phyloP scores from a whole-genome alignment of 2,329 filamentous ascomycete species.

The Cercospora janseana region DNA sequence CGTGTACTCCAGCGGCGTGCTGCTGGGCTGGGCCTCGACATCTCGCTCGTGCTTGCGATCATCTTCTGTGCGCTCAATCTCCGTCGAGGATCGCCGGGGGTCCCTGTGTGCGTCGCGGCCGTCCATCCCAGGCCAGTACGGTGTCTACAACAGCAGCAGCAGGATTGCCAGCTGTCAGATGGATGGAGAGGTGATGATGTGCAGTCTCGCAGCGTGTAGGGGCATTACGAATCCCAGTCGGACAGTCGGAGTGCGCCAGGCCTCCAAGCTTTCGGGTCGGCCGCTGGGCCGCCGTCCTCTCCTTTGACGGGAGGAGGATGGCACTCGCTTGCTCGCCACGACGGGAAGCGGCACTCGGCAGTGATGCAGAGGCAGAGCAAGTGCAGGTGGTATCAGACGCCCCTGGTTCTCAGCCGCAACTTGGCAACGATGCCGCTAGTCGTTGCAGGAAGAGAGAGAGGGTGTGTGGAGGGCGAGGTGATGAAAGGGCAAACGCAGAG shows the following conservation, averaged over 20 bases:
- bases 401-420: background rate
- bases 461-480: background rate
- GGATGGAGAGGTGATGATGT: no score
- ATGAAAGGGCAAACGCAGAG: no score
- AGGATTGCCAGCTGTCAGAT: no score
- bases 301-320: slow-evolving; percentile 1
- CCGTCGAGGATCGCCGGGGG: slow-evolving; percentile 15
- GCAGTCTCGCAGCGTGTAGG: no score
- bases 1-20: slow-evolving; percentile 27
- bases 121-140: no score
- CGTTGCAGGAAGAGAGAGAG: background rate
- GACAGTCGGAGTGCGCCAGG: no score
- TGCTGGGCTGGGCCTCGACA: slow-evolving; percentile 16
- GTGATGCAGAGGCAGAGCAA: no score
- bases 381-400: background rate
- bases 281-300: no score
- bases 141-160: no score
- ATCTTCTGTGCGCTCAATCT: slow-evolving; percentile 10
- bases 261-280: no score
- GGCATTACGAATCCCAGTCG: no score
- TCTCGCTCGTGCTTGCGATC: slow-evolving; percentile 22
- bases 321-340: background rate
- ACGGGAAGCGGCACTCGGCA: slow-evolving; percentile 1
- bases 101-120: slow-evolving; percentile 14
- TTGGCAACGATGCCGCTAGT: slow-evolving; percentile 4